Percentiles rank a stretch among this genome's conserved stretches.
These are phyloP conservation scores for Umbelopsis sp. DNA, from an alignment of 192 early-diverging fungal species.

Conservation along the genomic window DNA sequence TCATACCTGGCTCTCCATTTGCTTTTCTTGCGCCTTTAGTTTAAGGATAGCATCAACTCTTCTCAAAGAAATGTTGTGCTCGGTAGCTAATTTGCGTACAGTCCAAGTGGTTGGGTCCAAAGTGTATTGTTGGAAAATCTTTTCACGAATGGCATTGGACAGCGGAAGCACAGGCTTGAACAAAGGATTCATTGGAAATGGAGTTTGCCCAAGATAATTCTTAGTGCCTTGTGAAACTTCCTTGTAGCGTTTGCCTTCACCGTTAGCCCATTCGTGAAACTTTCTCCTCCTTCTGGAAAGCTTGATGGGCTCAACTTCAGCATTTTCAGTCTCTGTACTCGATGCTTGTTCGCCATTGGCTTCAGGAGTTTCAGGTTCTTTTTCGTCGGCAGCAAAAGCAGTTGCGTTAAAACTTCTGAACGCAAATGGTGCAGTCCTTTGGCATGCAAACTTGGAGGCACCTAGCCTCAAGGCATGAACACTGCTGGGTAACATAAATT, in stretches of 20 bases:
- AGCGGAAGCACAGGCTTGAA: slow-evolving; percentile 83
- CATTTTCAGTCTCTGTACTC: not conserved
- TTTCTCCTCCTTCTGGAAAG: slow-evolving; percentile 36
- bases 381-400: not conserved
- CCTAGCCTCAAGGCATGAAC: not conserved
- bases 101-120: slow-evolving; percentile 62
- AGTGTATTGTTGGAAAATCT: slow-evolving; percentile 72
- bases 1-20: slow-evolving; percentile 68
- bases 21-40: slow-evolving; percentile 78
- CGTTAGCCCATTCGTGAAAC: slow-evolving; percentile 40
- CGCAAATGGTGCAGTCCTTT: not conserved
- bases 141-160: slow-evolving; percentile 63
- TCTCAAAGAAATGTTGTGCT: slow-evolving; percentile 75
- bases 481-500: slow-evolving; percentile 16
- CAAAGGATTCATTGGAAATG: slow-evolving; percentile 90
- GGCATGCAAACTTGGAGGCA: slow-evolving; percentile 1
- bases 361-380: slow-evolving; percentile 1
- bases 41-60: slow-evolving; percentile 90
- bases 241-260: slow-evolving; percentile 28
- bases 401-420: not conserved
- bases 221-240: slow-evolving; percentile 36
- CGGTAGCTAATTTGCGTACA: slow-evolving; percentile 70
- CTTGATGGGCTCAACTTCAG: slow-evolving; percentile 35
- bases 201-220: slow-evolving; percentile 45
- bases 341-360: not conserved